These are phyloP conservation scores for Friedmanniomyces endolithicus DNA, from an alignment of 495 filamentous ascomycete species.

Conservation along the genomic window DNA sequence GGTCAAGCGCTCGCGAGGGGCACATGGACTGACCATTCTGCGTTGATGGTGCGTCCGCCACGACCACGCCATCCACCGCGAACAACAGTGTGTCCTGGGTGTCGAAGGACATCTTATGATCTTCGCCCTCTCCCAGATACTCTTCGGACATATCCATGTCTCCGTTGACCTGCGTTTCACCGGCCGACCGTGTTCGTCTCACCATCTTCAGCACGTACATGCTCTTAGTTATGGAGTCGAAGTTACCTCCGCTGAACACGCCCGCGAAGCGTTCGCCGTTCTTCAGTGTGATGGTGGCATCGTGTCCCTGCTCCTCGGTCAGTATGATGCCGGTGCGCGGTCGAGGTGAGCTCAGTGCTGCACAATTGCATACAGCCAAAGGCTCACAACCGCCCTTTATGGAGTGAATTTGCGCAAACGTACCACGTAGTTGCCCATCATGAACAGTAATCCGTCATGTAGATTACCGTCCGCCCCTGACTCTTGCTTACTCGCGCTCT, in stretches of 20 bases:
- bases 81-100: slow-evolving; percentile 63
- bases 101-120: slow-evolving; percentile 67
- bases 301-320: slow-evolving; percentile 66
- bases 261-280: slow-evolving; percentile 64
- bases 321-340: too few species aligned
- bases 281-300: slow-evolving; percentile 53
- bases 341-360: too few species aligned
- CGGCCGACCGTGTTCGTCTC: slow-evolving; percentile 45
- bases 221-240: slow-evolving; percentile 43
- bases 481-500: slow-evolving; percentile 46
- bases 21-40: slow-evolving; percentile 54
- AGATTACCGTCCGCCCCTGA: slow-evolving; percentile 53
- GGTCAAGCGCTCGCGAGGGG: not conserved
- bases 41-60: slow-evolving; percentile 39
- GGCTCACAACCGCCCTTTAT: too few species aligned
- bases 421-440: slow-evolving; percentile 53
- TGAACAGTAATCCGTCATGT: slow-evolving; percentile 52
- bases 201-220: slow-evolving; percentile 74
- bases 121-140: slow-evolving; percentile 49
- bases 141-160: slow-evolving; percentile 37
- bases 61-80: slow-evolving; percentile 43
- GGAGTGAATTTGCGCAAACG: slow-evolving; percentile 20
- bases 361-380: too few species aligned
- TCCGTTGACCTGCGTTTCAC: slow-evolving; percentile 45
- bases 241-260: slow-evolving; percentile 48